A percentile compares a stretch with the other conserved stretches of the same genome.
Conservation (phyloP, 177 flowering plant genomes). For the Tripterygium wilfordii region DNA sequence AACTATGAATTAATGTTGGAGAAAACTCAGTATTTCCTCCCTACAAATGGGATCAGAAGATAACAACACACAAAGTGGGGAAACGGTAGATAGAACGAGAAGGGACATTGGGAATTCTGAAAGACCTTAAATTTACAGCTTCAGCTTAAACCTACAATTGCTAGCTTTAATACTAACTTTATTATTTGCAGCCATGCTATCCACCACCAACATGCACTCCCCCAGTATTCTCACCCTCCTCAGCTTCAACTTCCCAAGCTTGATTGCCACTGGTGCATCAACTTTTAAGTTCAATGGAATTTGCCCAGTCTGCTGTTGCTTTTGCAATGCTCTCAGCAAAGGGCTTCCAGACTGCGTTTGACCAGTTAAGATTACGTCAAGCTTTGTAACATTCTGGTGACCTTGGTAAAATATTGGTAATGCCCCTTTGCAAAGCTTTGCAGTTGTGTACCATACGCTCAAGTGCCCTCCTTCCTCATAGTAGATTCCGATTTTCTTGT, state of each 20-base stretch:
- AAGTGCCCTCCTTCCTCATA: slow-evolving; percentile 63
- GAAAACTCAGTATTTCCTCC: too few relatives aligned
- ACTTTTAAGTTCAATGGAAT: slow-evolving; percentile 61
- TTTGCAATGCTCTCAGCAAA: slow-evolving; percentile 35
- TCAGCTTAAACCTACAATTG: slow-evolving; percentile 49
- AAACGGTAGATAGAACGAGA: too few relatives aligned
- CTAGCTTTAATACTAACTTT: slow-evolving; percentile 50
- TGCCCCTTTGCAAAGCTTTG: slow-evolving; percentile 56
- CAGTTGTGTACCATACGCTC: slow-evolving; percentile 52
- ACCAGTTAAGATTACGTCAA: slow-evolving; percentile 50
- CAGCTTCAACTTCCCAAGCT: slow-evolving; percentile 72
- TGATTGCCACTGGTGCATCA: slow-evolving; percentile 61
- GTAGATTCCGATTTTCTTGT: slow-evolving; percentile 81
- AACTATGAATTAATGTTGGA: not conserved
- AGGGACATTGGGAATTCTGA: not conserved
- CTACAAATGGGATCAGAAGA: too few relatives aligned
- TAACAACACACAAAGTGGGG: too few relatives aligned
- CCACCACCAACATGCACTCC: slow-evolving; percentile 53
- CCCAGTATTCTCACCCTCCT: slow-evolving; percentile 56
- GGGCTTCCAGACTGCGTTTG: slow-evolving; percentile 34
- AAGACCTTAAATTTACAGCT: slow-evolving; percentile 17
- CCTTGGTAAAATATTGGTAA: slow-evolving; percentile 90
- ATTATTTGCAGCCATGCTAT: slow-evolving; percentile 39
- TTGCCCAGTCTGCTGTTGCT: slow-evolving; percentile 59
- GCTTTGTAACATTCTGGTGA: slow-evolving; percentile 64